Base-by-base conservation (phyloP, 495 filamentous ascomycete species). In the Hypoxylon fuscum region DNA sequence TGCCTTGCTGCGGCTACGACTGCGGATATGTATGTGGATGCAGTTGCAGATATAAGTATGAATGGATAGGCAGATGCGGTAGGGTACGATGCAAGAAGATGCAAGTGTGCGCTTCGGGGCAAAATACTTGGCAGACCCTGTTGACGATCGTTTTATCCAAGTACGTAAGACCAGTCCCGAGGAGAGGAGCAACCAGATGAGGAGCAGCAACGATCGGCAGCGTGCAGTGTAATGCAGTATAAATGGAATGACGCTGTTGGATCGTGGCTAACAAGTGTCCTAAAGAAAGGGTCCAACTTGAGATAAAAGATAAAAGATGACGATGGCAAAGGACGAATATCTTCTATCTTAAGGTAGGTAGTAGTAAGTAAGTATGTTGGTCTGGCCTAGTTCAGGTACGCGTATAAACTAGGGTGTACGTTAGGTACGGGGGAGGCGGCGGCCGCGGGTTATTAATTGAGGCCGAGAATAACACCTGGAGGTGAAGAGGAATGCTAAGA, bases 201-300 rank as follows among this genome's bases (percentile, higher is more conserved):
- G 47, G 40, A 15, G 57, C 38, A 66, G 52, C 41, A 47, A 54
- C 53, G 63, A 66, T 66, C 63, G 51, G 37, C 42, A 49, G 48
- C 52, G 34, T 27, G 41, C 21, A 31, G 7, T 2, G 14, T 8
- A 21, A 20, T 43, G 8, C 8, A 35, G n/a, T 35, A 10, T 10
- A 35, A 35, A 40, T 17, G 37, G 37, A 32, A 48, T 47, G 55
- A 66, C 21, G 55, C 27, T 29, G 55, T 31, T 46, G 42, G 55
- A 50, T 53, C 42, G 49, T 64, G 53, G 42, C 41, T 49, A 55
- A 64, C 47, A 48, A 47, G 21, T 64, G 44, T 31, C 17, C 42
- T 40, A 23, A 41, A 40, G 18, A 22, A 25, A 40, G 14, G 38
- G 34, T 14, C 12, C 34, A n/a, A n/a, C n/a, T n/a, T n/a, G n/a